Evolutionary conservation across 2,329 filamentous ascomycete species (phyloP).

Genomic region (Epichloe uncinata): DNA sequence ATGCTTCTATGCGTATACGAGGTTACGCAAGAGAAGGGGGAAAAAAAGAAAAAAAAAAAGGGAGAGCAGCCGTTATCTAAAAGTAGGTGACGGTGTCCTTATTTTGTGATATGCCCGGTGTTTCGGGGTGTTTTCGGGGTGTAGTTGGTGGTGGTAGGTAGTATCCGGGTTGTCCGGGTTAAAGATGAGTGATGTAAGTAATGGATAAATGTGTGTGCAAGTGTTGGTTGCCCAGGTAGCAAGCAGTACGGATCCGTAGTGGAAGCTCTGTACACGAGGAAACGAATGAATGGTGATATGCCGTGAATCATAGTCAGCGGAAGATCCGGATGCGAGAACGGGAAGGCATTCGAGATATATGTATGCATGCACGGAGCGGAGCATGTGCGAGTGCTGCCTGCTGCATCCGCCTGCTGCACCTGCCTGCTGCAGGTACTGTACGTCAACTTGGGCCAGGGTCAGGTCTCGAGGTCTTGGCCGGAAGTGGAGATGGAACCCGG

Average conservation of each 20-base stretch:
- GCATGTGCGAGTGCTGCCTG: neutral
- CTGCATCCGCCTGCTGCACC: too few relatives aligned
- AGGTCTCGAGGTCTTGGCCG: neutral
- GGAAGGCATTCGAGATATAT: constrained; percentile 2
- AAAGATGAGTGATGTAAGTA: neutral
- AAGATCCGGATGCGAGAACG: neutral
- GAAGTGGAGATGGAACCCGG: neutral
- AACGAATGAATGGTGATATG: neutral
- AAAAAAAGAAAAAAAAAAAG: too few relatives aligned
- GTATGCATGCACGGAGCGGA: neutral
- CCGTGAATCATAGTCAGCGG: neutral
- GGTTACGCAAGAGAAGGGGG: too few relatives aligned
- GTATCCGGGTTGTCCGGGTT: neutral
- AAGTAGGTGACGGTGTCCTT: neutral
- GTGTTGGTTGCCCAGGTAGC: neutral
- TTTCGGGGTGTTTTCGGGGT: too few relatives aligned
- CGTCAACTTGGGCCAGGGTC: neutral
- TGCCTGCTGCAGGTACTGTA: neutral
- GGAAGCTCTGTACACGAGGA: neutral
- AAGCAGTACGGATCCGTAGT: neutral
- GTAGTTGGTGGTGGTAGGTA: neutral
- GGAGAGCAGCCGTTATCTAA: too few relatives aligned
- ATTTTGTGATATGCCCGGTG: too few relatives aligned
- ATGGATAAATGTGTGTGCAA: neutral
- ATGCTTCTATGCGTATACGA: too few relatives aligned